These are phyloP conservation scores for Selaginella tamariscina DNA, from an alignment of 75 land plant species.

Conservation along the genomic window DNA sequence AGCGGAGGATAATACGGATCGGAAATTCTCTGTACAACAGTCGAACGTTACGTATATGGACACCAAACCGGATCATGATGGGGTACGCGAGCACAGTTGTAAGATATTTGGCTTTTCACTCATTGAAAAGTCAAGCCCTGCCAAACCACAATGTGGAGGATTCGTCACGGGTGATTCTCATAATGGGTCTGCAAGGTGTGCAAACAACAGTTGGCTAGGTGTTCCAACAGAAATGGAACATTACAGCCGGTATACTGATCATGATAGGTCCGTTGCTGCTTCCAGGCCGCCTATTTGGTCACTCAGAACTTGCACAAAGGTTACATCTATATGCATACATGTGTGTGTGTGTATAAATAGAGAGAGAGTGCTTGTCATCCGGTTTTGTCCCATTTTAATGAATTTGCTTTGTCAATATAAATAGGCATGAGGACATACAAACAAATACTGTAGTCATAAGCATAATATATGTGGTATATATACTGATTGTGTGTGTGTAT, in stretches of 20 bases:
- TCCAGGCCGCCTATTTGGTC: background rate
- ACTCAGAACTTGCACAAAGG: constrained; percentile 10
- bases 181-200: too few relatives aligned
- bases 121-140: background rate
- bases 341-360: constrained; percentile 11
- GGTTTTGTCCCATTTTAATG: too few relatives aligned
- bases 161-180: too few relatives aligned
- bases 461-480: background rate
- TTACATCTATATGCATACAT: background rate
- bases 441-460: too few relatives aligned
- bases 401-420: too few relatives aligned
- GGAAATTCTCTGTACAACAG: too few relatives aligned
- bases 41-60: background rate
- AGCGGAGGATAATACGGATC: background rate
- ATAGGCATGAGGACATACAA: too few relatives aligned
- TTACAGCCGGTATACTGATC: background rate
- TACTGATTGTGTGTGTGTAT: constrained; percentile 6
- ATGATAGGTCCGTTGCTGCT: background rate
- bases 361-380: too few relatives aligned
- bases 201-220: background rate
- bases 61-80: background rate
- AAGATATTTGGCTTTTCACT: constrained; percentile 10
- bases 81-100: constrained; percentile 6
- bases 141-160: too few relatives aligned
- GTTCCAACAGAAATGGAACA: background rate